Percentiles rank a stretch among this genome's conserved stretches.
Evolutionary conservation across 2,329 filamentous ascomycete genomes (phyloP).

Genomic region (Cladosporium colombiae): DNA sequence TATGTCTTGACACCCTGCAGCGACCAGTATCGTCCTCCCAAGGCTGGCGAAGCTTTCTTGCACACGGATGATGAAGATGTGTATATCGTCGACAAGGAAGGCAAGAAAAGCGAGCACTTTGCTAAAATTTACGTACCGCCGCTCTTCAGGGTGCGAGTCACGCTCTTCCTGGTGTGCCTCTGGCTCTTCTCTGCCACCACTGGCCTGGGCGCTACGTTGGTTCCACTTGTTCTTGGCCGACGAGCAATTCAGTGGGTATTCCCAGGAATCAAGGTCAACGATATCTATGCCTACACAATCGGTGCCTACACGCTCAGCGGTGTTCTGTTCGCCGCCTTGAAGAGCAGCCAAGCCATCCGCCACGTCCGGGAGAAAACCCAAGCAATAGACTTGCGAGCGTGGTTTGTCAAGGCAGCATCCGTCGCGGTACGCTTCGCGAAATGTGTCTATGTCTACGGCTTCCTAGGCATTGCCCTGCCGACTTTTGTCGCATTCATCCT

Average conservation of each 20-base stretch:
- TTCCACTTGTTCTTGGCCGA: slow-evolving; percentile 83
- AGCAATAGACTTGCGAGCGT: slow-evolving; percentile 27
- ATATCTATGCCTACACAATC: slow-evolving; percentile 93
- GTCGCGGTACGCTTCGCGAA: slow-evolving; percentile 43
- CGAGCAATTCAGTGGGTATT: slow-evolving; percentile 72
- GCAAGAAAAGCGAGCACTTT: slow-evolving; percentile 47
- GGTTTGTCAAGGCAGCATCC: slow-evolving; percentile 27
- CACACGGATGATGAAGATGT: slow-evolving; percentile 67
- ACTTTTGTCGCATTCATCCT: slow-evolving; percentile 75
- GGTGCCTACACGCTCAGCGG: slow-evolving; percentile 80
- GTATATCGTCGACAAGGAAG: slow-evolving; percentile 36
- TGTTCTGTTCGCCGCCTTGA: slow-evolving; percentile 56
- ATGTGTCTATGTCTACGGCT: slow-evolving; percentile 72
- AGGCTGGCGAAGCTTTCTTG: slow-evolving; percentile 77
- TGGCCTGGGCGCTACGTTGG: slow-evolving; percentile 79
- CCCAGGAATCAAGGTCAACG: slow-evolving; percentile 78
- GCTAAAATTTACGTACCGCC: slow-evolving; percentile 73
- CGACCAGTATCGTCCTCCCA: slow-evolving; percentile 91
- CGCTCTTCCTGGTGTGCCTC: slow-evolving; percentile 82
- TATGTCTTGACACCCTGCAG: slow-evolving; percentile 93
- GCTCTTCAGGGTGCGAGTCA: slow-evolving; percentile 76
- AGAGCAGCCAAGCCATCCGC: slow-evolving; percentile 22
- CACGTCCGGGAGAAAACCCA: slow-evolving; percentile 25
- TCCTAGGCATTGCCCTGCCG: slow-evolving; percentile 77
- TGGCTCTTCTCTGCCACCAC: slow-evolving; percentile 92